phyloP scores from a whole-genome alignment of 2,329 filamentous ascomycete species.

The Lecanicillium sp. region DNA sequence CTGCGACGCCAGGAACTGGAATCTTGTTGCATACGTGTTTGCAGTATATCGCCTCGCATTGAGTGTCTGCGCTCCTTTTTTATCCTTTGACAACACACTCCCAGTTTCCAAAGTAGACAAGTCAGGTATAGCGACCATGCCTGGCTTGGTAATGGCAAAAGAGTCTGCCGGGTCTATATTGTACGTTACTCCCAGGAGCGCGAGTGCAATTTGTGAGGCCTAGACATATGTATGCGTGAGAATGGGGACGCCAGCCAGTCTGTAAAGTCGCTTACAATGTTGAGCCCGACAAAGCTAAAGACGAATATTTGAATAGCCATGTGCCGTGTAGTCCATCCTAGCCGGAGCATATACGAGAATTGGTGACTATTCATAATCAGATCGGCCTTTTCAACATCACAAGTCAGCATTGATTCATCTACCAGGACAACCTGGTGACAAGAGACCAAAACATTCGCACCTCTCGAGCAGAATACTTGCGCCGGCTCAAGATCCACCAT shows the following conservation, averaged over 20 bases:
- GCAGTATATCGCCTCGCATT: constrained; percentile 5
- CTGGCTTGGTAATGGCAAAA: constrained; percentile 21
- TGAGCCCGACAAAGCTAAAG: constrained; percentile 14
- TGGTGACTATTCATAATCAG: constrained; percentile 16
- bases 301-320: constrained; percentile 14
- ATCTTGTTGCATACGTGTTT: constrained; percentile 1
- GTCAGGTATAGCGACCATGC: constrained; percentile 27
- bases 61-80: constrained; percentile 18
- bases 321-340: constrained; percentile 13
- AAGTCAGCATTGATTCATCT: not conserved
- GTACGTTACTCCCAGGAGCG: constrained; percentile 33
- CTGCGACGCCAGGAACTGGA: not conserved
- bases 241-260: no score
- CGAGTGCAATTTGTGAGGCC: constrained; percentile 33
- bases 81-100: constrained; percentile 15
- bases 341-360: constrained; percentile 14
- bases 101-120: constrained; percentile 25
- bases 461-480: constrained; percentile 28
- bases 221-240: no score
- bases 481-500: constrained; percentile 35
- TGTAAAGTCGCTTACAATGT: constrained; percentile 14
- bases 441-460: constrained; percentile 17
- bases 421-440: constrained; percentile 7
- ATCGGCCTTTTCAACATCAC: constrained; percentile 8
- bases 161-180: constrained; percentile 29